These are phyloP conservation scores for Mucor indicus DNA, from an alignment of 371 early-diverging fungal genomes.

Conservation along the genomic window DNA sequence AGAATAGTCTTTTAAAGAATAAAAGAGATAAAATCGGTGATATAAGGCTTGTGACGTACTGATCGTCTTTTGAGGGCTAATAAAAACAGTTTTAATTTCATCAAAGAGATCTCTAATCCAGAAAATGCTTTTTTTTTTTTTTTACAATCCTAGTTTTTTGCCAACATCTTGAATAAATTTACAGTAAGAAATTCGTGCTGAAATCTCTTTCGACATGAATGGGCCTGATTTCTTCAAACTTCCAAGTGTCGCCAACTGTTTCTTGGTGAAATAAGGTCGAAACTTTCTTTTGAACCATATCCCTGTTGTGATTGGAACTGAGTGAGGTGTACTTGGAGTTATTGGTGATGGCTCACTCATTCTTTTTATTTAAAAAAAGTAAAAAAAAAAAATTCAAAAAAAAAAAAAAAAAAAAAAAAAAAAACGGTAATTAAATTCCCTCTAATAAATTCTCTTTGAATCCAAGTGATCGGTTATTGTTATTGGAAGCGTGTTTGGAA, in stretches of 20 bases:
- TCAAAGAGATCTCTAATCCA: background rate
- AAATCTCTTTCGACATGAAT: conserved; percentile 25
- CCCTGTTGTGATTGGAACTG: conserved; percentile 26
- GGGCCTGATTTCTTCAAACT: conserved; percentile 24
- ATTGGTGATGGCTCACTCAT: conserved; percentile 12
- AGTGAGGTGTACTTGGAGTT: conserved; percentile 23
- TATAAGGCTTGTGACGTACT: conserved; percentile 72
- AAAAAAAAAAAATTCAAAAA: too few relatives aligned
- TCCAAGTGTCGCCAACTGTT: conserved; percentile 32
- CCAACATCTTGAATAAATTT: conserved; percentile 52
- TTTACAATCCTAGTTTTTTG: conserved; percentile 48
- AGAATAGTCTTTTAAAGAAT: conserved; percentile 49
- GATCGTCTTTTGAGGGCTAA: conserved; percentile 69
- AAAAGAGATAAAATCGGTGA: conserved; percentile 68
- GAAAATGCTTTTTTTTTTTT: background rate
- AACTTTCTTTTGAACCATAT: conserved; percentile 34
- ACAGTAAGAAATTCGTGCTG: conserved; percentile 35
- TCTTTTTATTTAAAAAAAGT: background rate
- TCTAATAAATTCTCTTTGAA: too few relatives aligned
- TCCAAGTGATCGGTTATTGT: too few relatives aligned
- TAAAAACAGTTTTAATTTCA: background rate
- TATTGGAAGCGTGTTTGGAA: too few relatives aligned
- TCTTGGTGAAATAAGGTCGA: conserved; percentile 42
- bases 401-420: too few relatives aligned
- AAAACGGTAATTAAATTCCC: too few relatives aligned